Base-by-base conservation (phyloP, 495 filamentous ascomycete species). In the Daldinia grandis region DNA sequence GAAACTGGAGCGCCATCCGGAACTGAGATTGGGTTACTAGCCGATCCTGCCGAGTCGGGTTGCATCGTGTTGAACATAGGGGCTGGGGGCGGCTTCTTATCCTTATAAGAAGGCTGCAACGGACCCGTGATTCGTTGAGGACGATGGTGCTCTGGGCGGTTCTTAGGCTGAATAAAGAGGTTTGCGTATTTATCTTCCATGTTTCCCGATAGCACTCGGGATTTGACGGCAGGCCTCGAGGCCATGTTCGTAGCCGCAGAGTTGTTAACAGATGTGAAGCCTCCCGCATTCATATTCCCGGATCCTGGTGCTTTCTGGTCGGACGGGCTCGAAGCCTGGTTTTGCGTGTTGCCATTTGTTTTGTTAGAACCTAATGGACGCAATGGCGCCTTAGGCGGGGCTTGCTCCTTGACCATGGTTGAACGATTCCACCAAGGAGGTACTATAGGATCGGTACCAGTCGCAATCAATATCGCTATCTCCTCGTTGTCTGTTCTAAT, bases 131-230 rank as follows among this genome's bases (percentile, higher is more conserved):
- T 79, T 60, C 80, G 78, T 62, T 83, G 76, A 61, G 82, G 80
- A 31, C 76, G 77, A 63, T 85, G 83, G 44, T 81, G 79, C 71
- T 85, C 83, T 10, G 82, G 82, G 4, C 81, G 80, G 42, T 61
- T 80, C 64, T 77, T 84, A 15, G 81, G 79, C 59, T 80, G 76
- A 37, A 80, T 76, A 69, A 85, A 85, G 42, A 83, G 67, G 63
- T 80, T 79, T 44, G 80, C 75, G 53, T 77, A 77, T 50, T 77
- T 77, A 30, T 77, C 75, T 1, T 76, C 74, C 63, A 78, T 65
- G 9, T 60, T 78, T 47, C 65, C 66, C 10, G 72, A 64, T 8
- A 71, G 53, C 2, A 51, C 53, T 53, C 64, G 61, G 24, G 71
- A 53, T 59, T 76, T 76, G n/a, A 73, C 58, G n/a, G 74, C 72